phyloP scores from a whole-genome alignment of 164 flowering plant genomes.

The Nymphaea colorata region DNA sequence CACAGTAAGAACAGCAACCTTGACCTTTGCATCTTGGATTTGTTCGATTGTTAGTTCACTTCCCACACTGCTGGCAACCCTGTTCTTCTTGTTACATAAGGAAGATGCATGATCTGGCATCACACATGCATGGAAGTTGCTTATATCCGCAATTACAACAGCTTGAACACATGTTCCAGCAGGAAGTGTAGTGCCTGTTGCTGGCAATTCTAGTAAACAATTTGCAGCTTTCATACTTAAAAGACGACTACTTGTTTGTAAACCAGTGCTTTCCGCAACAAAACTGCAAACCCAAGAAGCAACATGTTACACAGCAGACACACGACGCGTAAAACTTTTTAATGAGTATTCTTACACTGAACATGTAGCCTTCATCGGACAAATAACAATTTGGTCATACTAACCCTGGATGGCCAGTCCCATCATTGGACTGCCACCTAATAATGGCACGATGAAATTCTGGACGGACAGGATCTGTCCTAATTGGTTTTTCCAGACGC shows the following conservation, averaged over 20 bases:
- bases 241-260: constrained; percentile 80
- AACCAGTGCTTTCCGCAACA: constrained; percentile 92
- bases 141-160: constrained; percentile 53
- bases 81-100: constrained; percentile 6
- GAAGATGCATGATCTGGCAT: constrained; percentile 4
- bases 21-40: constrained; percentile 20
- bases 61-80: constrained; percentile 7
- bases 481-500: constrained; percentile 57
- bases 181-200: constrained; percentile 34
- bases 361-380: background rate
- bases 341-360: background rate
- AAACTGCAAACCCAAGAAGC: constrained; percentile 33
- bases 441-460: constrained; percentile 80
- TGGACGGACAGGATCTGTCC: constrained; percentile 50
- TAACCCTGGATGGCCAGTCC: constrained; percentile 77
- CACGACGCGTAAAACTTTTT: background rate
- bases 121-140: constrained; percentile 12
- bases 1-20: constrained; percentile 74
- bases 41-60: constrained; percentile 9
- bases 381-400: background rate
- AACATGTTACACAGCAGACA: background rate
- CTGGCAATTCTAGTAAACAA: constrained; percentile 73
- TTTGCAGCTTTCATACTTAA: constrained; percentile 88
- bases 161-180: constrained; percentile 64
- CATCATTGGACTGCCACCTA: constrained; percentile 59